Evolutionary conservation across 2,329 filamentous ascomycete genomes (phyloP).

Genomic region (Verruconis gallopava): DNA sequence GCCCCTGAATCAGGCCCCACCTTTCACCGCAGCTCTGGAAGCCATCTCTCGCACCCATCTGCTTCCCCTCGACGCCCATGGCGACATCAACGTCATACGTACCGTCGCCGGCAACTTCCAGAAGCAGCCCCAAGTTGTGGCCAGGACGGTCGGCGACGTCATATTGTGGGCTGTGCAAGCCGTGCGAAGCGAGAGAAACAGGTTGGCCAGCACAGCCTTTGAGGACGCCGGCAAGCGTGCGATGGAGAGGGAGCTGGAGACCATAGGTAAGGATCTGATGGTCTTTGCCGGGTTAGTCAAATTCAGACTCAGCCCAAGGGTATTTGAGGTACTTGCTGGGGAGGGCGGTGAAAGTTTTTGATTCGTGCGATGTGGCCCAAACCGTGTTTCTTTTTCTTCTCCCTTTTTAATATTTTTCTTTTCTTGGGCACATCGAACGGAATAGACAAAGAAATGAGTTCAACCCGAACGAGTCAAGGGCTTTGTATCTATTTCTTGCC

Average conservation of each 20-base stretch:
- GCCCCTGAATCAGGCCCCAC: conserved; percentile 39
- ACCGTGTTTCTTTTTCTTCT: too few species aligned
- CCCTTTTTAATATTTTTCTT: too few species aligned
- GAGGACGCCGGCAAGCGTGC: conserved; percentile 47
- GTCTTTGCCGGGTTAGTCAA: conserved; percentile 87
- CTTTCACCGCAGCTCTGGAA: conserved; percentile 51
- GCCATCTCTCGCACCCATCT: conserved; percentile 65
- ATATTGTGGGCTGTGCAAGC: conserved; percentile 88
- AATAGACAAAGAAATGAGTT: too few species aligned
- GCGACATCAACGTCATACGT: conserved; percentile 68
- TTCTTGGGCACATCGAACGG: too few species aligned
- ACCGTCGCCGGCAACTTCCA: conserved; percentile 70
- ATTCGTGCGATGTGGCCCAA: too few species aligned
- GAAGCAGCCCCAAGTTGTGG: conserved; percentile 63
- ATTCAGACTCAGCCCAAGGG: conserved; percentile 73
- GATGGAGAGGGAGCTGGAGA: conserved; percentile 59
- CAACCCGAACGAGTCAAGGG: too few species aligned
- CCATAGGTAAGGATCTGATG: conserved; percentile 79
- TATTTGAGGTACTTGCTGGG: conserved; percentile 79
- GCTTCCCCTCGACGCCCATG: conserved; percentile 61
- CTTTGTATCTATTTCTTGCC: too few species aligned
- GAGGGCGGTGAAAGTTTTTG: conserved; percentile 51
- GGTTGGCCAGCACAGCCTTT: conserved; percentile 57
- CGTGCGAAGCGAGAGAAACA: conserved; percentile 65
- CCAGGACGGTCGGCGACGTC: conserved; percentile 79